Base-by-base conservation (phyloP, 2,329 filamentous ascomycete species). In the Calonectria hawksworthii region DNA sequence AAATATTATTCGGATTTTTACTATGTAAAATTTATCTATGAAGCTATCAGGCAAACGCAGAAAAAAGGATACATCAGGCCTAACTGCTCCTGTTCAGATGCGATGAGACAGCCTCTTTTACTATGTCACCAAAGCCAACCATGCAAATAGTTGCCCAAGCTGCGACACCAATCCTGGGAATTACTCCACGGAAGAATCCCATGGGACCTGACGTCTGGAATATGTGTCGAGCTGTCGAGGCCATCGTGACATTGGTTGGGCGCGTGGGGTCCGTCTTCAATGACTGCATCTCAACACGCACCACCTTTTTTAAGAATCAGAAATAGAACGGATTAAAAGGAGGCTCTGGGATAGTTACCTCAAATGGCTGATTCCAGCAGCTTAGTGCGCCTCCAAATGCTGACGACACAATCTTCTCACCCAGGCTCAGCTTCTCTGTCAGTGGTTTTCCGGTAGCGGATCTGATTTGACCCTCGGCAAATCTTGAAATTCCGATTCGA, bases 261-360 rank as follows among this genome's bases (percentile, higher is more conserved):
- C 72, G 70, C 8, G 63, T 50, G 6, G 64, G 68, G 28, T 72
- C 68, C 5, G 70, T 65, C 36, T 73, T 75, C 4, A 75, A 30
- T n/a, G 73, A 75, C 56, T 73, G 73, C 73, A 75, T 73, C 73
- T 73, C 73, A 6, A 75, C 63, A 26, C 73, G 70, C 3, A 69
- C n/a, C 3, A 72, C 69, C 69, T 74, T 38, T 9, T 9, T n/a
- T 3, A 8, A 34, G 1, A 32, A 34, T 70, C 32, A 70, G 32
- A 8, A 16, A 54, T 7, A 18, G 7, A 26, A n/a, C 23, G 5
- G 13, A 21, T 8, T 14, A 41, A 11, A 63, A 0, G 1, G 32
- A 3, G n/a, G 26, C 5, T 11, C 3, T 41, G 4, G n/a, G 1
- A n/a, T 51, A 23, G 63, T 30, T 50, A 74, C 72, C 34, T 74